phyloP scores from a whole-genome alignment of 2,329 filamentous ascomycete species.

The Curvularia sp. region DNA sequence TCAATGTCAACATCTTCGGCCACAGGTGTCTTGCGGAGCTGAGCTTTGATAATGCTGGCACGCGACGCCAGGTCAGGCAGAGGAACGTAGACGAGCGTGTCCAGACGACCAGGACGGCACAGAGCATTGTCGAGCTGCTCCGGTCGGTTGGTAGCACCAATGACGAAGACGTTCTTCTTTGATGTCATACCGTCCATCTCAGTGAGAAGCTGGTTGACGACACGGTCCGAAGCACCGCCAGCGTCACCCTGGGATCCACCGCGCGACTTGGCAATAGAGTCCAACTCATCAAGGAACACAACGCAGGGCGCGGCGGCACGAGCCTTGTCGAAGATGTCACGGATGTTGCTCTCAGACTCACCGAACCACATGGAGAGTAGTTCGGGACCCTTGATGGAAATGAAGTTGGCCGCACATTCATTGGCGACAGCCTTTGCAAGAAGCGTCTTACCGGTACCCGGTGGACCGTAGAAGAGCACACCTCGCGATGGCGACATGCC shows the following conservation, averaged over 20 bases:
- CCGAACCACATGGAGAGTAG: slow-evolving; percentile 99
- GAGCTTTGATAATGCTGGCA: slow-evolving; percentile 87
- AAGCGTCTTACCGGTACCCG: slow-evolving; percentile 99
- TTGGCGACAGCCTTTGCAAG: slow-evolving; percentile 99
- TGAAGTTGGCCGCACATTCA: slow-evolving; percentile 99
- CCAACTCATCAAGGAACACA: slow-evolving; percentile 97
- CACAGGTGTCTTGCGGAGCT: slow-evolving; percentile 97
- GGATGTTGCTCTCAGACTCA: slow-evolving; percentile 99
- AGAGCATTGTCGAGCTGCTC: slow-evolving; percentile 98
- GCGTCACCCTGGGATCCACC: slow-evolving; percentile 95
- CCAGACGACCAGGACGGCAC: slow-evolving; percentile 97
- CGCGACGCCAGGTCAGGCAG: slow-evolving; percentile 91
- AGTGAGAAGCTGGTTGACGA: slow-evolving; percentile 98
- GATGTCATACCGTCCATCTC: slow-evolving; percentile 99
- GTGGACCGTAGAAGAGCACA: slow-evolving; percentile 98
- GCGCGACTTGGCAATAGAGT: slow-evolving; percentile 99
- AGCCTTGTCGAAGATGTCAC: slow-evolving; percentile 99
- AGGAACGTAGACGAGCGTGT: slow-evolving; percentile 97
- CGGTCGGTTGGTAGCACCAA: slow-evolving; percentile 97
- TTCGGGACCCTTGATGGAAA: slow-evolving; percentile 98
- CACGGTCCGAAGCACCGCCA: slow-evolving; percentile 97
- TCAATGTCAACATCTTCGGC: slow-evolving; percentile 83
- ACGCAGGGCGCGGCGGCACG: slow-evolving; percentile 97
- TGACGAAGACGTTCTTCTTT: slow-evolving; percentile 99
- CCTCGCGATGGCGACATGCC: slow-evolving; percentile 96